Conservation (phyloP, 805 yeast genomes). For the Hanseniaspora vineae region DNA sequence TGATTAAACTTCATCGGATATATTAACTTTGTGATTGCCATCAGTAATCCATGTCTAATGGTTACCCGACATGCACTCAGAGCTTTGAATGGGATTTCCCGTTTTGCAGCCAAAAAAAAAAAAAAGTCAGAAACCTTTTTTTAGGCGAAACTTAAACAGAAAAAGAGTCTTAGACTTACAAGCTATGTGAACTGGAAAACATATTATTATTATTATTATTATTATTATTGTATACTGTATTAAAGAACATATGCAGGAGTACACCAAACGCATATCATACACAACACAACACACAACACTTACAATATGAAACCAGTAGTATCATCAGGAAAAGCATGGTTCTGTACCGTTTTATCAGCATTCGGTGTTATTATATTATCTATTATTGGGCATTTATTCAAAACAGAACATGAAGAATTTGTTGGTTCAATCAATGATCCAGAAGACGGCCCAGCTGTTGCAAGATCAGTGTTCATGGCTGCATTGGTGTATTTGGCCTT, state of each 20-base stretch:
- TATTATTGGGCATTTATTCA: constrained; percentile 72
- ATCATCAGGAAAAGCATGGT: constrained; percentile 81
- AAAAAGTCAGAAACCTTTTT: too few relatives aligned
- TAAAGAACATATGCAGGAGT: too few relatives aligned
- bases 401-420: constrained; percentile 75
- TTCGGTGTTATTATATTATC: constrained; percentile 83
- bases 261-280: too few relatives aligned
- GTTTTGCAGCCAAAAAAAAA: background rate
- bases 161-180: too few relatives aligned
- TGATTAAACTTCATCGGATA: too few relatives aligned
- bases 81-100: too few relatives aligned
- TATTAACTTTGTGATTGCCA: too few relatives aligned
- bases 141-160: background rate
- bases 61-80: background rate
- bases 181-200: too few relatives aligned
- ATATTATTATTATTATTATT: too few relatives aligned
- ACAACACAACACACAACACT: constrained; percentile 1
- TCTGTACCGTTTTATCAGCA: constrained; percentile 84
- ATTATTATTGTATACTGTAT: too few relatives aligned
- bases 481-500: constrained; percentile 69
- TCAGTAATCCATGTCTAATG: too few relatives aligned
- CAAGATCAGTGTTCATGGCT: constrained; percentile 81
- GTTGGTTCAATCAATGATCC: constrained; percentile 89
- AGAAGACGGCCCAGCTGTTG: constrained; percentile 88
- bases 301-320: constrained; percentile 34